Evolutionary conservation across 2,329 filamentous ascomycete genomes (phyloP).

Genomic region (Paramyrothecium sp.): DNA sequence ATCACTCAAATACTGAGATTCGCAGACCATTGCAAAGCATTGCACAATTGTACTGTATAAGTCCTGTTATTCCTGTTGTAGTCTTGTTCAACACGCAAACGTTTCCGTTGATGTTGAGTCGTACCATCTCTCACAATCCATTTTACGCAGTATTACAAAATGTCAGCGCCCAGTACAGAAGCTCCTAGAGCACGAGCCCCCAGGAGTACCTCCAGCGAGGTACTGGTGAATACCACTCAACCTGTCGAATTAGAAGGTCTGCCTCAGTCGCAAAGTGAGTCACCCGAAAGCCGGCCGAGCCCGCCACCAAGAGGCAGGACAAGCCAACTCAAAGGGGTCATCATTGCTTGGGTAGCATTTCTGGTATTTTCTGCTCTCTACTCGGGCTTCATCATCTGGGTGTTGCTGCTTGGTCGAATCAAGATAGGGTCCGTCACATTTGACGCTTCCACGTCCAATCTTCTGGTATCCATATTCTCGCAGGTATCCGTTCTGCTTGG

Average conservation of each 20-base stretch:
- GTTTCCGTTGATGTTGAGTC: no score
- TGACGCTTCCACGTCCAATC: not conserved
- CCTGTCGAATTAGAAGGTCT: not conserved
- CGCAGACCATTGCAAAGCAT: no score
- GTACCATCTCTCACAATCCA: no score
- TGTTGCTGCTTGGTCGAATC: not conserved
- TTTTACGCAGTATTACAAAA: no score
- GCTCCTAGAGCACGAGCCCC: no score
- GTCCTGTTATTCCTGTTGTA: no score
- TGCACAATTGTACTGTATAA: no score
- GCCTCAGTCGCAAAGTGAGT: not conserved
- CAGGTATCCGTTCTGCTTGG: not conserved
- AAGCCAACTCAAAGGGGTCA: not conserved
- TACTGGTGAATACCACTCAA: no score
- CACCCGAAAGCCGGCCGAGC: not conserved
- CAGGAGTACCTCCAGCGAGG: no score
- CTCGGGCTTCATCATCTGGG: not conserved
- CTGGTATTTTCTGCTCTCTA: not conserved
- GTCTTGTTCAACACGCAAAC: no score
- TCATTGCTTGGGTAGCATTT: not conserved
- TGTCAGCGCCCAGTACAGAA: no score
- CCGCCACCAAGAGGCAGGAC: not conserved
- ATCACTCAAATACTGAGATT: no score
- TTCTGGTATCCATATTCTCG: not conserved
- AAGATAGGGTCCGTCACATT: not conserved